phyloP scores from a whole-genome alignment of 805 yeast species.

The Candida bentonensis region DNA sequence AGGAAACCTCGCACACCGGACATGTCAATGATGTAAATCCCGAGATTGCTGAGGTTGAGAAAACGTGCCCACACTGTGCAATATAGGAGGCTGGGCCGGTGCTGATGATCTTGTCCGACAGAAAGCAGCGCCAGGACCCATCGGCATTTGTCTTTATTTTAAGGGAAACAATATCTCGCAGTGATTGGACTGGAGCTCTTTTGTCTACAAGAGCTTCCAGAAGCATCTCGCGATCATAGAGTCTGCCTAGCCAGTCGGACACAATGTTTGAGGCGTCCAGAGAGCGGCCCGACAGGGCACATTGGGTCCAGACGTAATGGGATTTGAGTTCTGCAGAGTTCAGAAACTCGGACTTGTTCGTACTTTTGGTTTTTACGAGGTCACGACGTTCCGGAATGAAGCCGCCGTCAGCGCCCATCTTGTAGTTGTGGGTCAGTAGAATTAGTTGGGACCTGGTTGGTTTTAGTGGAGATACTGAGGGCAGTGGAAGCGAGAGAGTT shows the following conservation, averaged over 20 bases:
- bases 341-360: not conserved
- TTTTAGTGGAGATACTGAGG: no score
- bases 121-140: constrained; percentile 24
- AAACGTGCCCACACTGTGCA: constrained; percentile 25
- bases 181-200: constrained; percentile 16
- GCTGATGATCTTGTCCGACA: constrained; percentile 22
- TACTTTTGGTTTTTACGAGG: constrained; percentile 17
- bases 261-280: constrained; percentile 39
- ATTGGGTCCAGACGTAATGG: constrained; percentile 14
- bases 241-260: constrained; percentile 52
- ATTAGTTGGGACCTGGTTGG: no score
- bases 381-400: constrained; percentile 48
- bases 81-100: constrained; percentile 21
- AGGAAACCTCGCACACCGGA: constrained; percentile 24
- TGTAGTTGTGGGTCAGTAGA: no score
- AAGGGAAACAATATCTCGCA: constrained; percentile 32
- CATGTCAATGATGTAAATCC: constrained; percentile 9
- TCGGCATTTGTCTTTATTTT: constrained; percentile 18
- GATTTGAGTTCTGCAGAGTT: not conserved
- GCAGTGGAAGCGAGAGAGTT: no score
- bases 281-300: constrained; percentile 31
- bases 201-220: constrained; percentile 38
- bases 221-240: constrained; percentile 51
- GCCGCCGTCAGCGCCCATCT: constrained; percentile 47
- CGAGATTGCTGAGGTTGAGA: constrained; percentile 11